These are phyloP conservation scores for Oryza meridionalis DNA, from an alignment of 176 grass and related monocot species.

Conservation along the genomic window DNA sequence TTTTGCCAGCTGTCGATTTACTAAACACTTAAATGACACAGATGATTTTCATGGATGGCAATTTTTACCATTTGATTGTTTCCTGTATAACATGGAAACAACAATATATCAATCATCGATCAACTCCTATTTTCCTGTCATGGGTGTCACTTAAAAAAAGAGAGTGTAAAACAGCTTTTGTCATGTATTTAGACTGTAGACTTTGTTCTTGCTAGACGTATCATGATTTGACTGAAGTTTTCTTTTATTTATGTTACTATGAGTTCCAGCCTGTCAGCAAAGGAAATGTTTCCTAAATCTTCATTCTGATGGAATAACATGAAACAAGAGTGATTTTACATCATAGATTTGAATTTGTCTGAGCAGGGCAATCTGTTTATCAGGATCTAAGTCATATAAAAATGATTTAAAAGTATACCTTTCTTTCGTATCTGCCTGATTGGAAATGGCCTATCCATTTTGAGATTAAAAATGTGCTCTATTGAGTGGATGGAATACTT, in stretches of 20 bases:
- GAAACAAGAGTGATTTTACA: slow-evolving; percentile 8
- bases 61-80: not conserved
- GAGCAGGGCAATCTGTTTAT: slow-evolving; percentile 13
- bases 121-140: not conserved
- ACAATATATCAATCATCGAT: not conserved
- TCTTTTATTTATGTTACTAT: not conserved
- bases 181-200: slow-evolving; percentile 2
- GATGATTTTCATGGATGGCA: not conserved
- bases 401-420: not conserved
- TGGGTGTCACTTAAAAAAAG: not conserved
- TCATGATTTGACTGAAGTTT: not conserved
- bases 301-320: slow-evolving; percentile 18
- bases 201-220: not conserved
- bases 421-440: not conserved
- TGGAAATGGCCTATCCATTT: not conserved
- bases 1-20: not conserved
- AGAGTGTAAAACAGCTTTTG: slow-evolving; percentile 7
- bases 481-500: not conserved
- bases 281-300: slow-evolving; percentile 28
- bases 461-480: not conserved
- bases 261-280: not conserved
- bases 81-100: slow-evolving; percentile 6
- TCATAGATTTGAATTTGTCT: slow-evolving; percentile 13
- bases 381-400: slow-evolving; percentile 4
- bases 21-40: not conserved